A percentile compares a stretch with the other conserved stretches of the same genome.
Evolutionary conservation across 2,329 filamentous ascomycete species (phyloP).

Genomic region (Epichloe gansuensis): DNA sequence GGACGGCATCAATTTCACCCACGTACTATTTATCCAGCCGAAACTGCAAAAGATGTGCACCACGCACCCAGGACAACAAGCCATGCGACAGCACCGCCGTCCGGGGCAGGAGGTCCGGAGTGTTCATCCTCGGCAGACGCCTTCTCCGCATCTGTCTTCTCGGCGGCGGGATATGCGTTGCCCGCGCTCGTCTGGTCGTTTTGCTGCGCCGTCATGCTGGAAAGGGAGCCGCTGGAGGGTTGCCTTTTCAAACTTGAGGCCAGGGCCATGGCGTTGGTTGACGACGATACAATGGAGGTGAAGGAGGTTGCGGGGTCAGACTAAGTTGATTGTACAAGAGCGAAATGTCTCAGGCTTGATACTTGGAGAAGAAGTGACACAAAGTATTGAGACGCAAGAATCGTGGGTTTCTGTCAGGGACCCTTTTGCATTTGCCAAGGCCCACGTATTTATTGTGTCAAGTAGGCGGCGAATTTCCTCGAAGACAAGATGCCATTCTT

Average conservation of each 20-base stretch:
- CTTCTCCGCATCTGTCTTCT: background rate
- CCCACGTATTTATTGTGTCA: too few species aligned
- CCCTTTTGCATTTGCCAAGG: too few species aligned
- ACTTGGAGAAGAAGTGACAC: too few species aligned
- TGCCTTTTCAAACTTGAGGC: background rate
- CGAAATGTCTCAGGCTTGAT: too few species aligned
- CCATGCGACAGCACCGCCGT: slow-evolving; percentile 17
- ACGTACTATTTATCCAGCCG: slow-evolving; percentile 18
- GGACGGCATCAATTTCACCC: background rate
- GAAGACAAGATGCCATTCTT: too few species aligned
- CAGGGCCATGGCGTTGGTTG: background rate
- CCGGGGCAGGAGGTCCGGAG: slow-evolving; percentile 6
- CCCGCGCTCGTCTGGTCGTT: background rate
- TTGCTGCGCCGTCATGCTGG: background rate
- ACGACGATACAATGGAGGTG: too few species aligned
- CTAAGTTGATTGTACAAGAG: too few species aligned
- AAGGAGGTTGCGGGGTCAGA: too few species aligned
- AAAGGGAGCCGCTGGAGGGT: background rate
- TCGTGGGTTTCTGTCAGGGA: too few species aligned
- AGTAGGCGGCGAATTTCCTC: too few species aligned
- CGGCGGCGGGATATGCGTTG: background rate
- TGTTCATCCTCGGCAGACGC: background rate
- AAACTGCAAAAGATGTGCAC: slow-evolving; percentile 20
- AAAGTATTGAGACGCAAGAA: too few species aligned
- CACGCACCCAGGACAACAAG: slow-evolving; percentile 18